phyloP scores from a whole-genome alignment of 1,139 yeast genomes.

The Wickerhamiella pararugosa region DNA sequence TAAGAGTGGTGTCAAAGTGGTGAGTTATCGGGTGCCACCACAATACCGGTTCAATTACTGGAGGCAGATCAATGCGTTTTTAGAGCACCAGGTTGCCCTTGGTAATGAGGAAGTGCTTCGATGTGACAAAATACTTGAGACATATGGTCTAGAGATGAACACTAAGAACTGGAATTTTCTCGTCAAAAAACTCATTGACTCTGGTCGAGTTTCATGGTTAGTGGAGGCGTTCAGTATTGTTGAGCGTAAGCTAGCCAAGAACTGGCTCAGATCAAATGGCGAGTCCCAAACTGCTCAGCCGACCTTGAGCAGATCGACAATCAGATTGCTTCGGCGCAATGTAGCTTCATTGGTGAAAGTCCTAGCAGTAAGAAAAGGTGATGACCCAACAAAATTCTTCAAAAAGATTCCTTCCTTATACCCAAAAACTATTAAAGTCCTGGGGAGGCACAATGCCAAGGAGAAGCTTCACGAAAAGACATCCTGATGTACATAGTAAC shows the following conservation, averaged over 20 bases:
- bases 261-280: conserved; percentile 1
- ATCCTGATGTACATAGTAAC: too few species aligned
- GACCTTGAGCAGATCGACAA: too few species aligned
- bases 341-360: too few species aligned
- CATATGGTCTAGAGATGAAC: conserved; percentile 3
- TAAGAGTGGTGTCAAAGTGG: background rate
- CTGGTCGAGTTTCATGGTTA: background rate
- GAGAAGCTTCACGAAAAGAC: too few species aligned
- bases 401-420: too few species aligned
- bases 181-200: conserved; percentile 1
- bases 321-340: too few species aligned
- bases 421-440: too few species aligned
- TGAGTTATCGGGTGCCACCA: conserved; percentile 7
- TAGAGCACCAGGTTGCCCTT: conserved; percentile 7
- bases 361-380: too few species aligned
- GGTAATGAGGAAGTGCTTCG: conserved; percentile 2
- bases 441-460: too few species aligned
- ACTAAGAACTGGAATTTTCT: conserved; percentile 4
- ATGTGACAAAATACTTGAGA: conserved; percentile 7
- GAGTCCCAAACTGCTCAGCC: too few species aligned
- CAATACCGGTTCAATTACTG: conserved; percentile 10
- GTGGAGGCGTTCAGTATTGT: conserved; percentile 1
- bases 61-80: conserved; percentile 7
- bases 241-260: background rate
- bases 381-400: too few species aligned